Conservation (phyloP, 2,329 filamentous ascomycete species). For the Hymenoscyphus fructigenus region DNA sequence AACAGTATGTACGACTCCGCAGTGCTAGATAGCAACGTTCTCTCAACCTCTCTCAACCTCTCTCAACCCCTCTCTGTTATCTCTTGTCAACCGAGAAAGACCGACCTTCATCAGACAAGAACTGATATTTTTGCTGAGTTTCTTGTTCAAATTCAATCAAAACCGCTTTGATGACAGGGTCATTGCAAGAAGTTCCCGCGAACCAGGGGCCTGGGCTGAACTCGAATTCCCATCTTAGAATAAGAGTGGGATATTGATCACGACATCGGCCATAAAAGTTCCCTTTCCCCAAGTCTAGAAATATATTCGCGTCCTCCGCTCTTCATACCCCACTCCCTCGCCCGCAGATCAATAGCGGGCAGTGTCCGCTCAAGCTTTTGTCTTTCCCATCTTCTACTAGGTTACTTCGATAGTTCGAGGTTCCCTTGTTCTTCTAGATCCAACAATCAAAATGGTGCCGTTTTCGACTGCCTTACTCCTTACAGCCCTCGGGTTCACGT, state of each 20-base stretch:
- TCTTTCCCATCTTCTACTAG: not conserved
- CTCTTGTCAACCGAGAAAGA: too few species aligned
- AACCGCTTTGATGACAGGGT: too few species aligned
- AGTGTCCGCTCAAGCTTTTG: not conserved
- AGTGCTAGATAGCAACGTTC: too few species aligned
- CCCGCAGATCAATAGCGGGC: not conserved
- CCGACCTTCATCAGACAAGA: too few species aligned
- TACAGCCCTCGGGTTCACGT: not conserved
- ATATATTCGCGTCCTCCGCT: not conserved
- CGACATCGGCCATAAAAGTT: not conserved
- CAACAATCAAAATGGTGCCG: not conserved
- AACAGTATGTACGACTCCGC: too few species aligned
- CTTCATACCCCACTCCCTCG: not conserved
- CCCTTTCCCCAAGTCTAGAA: not conserved
- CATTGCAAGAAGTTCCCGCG: too few species aligned
- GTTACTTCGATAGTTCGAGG: not conserved
- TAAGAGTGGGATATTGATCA: not conserved
- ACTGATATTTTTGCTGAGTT: too few species aligned
- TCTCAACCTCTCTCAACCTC: too few species aligned
- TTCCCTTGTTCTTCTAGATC: not conserved
- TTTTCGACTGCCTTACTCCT: not conserved
- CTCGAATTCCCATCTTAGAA: not conserved
- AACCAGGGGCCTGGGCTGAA: not conserved
- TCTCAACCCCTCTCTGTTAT: too few species aligned
- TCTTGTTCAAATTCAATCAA: too few species aligned